These are phyloP conservation scores for Lasiodiplodia citricola DNA, from an alignment of 2,329 filamentous ascomycete species.

Conservation along the genomic window DNA sequence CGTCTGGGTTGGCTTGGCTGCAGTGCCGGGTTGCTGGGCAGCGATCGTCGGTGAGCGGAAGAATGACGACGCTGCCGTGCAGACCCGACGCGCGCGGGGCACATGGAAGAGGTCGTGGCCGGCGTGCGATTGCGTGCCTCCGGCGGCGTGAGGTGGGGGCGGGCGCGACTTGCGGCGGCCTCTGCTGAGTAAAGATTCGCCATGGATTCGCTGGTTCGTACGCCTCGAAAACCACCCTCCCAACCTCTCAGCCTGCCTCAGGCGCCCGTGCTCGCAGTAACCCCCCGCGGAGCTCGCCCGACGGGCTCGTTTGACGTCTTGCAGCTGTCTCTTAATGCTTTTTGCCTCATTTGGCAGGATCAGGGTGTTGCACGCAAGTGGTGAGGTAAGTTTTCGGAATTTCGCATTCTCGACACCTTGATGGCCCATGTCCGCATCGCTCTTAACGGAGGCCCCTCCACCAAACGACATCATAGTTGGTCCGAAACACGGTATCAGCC, in stretches of 20 bases:
- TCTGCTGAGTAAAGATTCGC: conserved; percentile 25
- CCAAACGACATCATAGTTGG: conserved; percentile 13
- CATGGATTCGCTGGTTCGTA: conserved; percentile 23
- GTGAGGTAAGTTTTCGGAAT: conserved; percentile 20
- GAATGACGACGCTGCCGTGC: conserved; percentile 1
- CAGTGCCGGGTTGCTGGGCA: conserved; percentile 13
- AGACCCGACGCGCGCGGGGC: conserved; percentile 9
- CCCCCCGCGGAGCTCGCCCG: not conserved
- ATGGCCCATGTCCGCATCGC: conserved; percentile 14
- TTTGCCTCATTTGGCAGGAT: not conserved
- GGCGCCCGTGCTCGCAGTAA: conserved; percentile 3
- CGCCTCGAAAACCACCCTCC: conserved; percentile 7
- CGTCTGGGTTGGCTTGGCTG: not conserved
- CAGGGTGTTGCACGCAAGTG: not conserved
- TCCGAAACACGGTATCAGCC: not conserved
- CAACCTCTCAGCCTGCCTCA: not conserved
- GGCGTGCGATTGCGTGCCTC: not conserved
- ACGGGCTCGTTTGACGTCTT: not conserved
- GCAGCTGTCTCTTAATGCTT: not conserved
- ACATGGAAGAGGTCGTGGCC: not conserved
- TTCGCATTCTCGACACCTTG: conserved; percentile 27
- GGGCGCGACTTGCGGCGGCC: not conserved
- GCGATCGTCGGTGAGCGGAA: conserved; percentile 3
- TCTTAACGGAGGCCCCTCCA: conserved; percentile 9
- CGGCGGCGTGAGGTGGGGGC: not conserved